phyloP scores from a whole-genome alignment of 345 rosid species.

The Aquilaria yunnanensis region DNA sequence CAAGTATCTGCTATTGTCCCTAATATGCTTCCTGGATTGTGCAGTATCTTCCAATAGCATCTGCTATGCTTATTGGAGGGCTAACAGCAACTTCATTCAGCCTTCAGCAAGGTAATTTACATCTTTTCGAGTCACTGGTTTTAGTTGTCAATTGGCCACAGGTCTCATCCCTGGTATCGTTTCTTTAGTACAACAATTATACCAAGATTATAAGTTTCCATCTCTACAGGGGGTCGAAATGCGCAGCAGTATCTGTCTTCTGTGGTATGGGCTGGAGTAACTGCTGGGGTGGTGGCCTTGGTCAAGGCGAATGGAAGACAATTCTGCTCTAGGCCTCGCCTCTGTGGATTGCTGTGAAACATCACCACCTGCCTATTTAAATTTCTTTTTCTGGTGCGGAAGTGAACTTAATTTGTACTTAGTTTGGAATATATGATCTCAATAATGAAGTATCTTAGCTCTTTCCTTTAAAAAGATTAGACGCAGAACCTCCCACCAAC shows the following conservation, averaged over 20 bases:
- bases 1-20: not conserved
- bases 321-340: conserved; percentile 88
- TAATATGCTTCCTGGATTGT: conserved; percentile 4
- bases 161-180: too few relatives aligned
- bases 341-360: conserved; percentile 66
- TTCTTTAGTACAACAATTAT: too few relatives aligned
- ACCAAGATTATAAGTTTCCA: not conserved
- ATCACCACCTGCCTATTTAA: not conserved
- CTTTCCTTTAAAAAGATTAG: too few relatives aligned
- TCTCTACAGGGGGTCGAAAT: conserved; percentile 55
- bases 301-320: conserved; percentile 85
- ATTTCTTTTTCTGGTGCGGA: not conserved
- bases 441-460: too few relatives aligned
- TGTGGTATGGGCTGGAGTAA: conserved; percentile 74
- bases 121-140: not conserved
- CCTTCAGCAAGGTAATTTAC: conserved; percentile 68
- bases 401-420: too few relatives aligned
- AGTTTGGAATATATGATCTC: not conserved
- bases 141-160: not conserved
- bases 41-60: conserved; percentile 96
- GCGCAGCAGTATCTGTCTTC: conserved; percentile 66
- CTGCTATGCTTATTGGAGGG: conserved; percentile 83
- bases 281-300: conserved; percentile 83
- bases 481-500: too few relatives aligned
- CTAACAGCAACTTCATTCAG: conserved; percentile 76